Evolutionary conservation across 176 grass and related monocot species (phyloP), one percentile per base, ranked within the genome.

Genomic region (Stipa capillata): DNA sequence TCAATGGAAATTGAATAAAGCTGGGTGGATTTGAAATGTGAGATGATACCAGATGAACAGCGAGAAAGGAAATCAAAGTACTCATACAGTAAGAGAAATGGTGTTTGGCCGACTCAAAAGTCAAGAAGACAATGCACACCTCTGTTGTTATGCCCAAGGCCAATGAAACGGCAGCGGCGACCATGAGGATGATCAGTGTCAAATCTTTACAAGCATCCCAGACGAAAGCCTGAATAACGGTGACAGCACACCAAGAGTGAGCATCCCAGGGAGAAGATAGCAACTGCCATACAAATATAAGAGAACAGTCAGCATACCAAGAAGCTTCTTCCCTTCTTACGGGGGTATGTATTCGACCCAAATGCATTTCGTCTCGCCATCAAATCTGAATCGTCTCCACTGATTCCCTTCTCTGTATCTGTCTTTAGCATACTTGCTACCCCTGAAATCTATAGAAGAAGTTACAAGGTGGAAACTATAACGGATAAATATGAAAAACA

Each of bases 201-300:
- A 94, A 51, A 44, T 98, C 96, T 89, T 98, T 89, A 44, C 85
- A 98, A 25, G 96, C 87, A 83, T 98, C 96, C 96, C 92, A 98
- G 31, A 98, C 65, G 3, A 98, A 98, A 69, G 93, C 63, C 96
- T 98, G 66, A 70, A 90, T 23, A 66, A 35, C 36, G 86, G 33
- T 18, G 7, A 33, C 11, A 68, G 51, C 4, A 72, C 12, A 80
- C 18, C n/a, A 36, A 52, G 3, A 61, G 6, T 72, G 23, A 76
- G 32, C 20, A 82, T 62, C 42, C 32, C n/a, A 79, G 21, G 34
- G 8, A 49, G 79, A 39, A 62, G 28, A 37, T 15, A 32, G 12
- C 40, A 53, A 70, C 25, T 74, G 36, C 4, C n/a, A 81, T 28
- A 67, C 4, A 56, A 48, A 17, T 60, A 69, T 43, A 9, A 76